These are phyloP conservation scores for Moesziomyces sp. DNA, from an alignment of 1,284 basidiomycete genomes.

Conservation along the genomic window DNA sequence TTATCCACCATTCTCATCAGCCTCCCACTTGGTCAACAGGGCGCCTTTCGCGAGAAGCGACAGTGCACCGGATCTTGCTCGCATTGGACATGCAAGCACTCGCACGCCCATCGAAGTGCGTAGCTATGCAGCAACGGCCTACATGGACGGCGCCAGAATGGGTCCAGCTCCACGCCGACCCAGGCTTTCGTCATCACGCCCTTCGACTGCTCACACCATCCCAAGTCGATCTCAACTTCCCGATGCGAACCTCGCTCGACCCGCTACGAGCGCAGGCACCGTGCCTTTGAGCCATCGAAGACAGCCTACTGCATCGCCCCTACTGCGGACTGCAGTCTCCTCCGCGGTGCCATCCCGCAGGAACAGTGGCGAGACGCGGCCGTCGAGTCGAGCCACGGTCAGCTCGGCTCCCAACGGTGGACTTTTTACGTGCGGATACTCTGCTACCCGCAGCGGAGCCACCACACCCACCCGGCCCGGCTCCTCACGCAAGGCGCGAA, in stretches of 20 bases:
- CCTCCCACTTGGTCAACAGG: neutral
- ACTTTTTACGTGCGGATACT: constrained; percentile 46
- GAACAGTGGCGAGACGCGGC: constrained; percentile 33
- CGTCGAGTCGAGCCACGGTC: constrained; percentile 22
- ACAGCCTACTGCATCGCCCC: constrained; percentile 8
- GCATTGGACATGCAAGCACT: neutral
- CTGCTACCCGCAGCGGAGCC: constrained; percentile 28
- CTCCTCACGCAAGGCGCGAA: constrained; percentile 15
- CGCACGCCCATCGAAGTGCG: constrained; percentile 31
- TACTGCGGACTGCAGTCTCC: constrained; percentile 15
- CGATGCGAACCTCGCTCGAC: constrained; percentile 1
- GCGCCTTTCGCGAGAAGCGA: constrained; percentile 32
- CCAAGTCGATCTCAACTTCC: neutral
- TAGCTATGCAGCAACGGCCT: constrained; percentile 32
- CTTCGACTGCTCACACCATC: constrained; percentile 16
- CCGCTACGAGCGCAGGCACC: constrained; percentile 15
- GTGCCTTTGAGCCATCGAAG: neutral
- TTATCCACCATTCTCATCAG: neutral
- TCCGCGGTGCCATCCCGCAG: constrained; percentile 21
- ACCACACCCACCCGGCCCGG: constrained; percentile 23
- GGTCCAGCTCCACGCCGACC: constrained; percentile 31
- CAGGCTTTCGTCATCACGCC: constrained; percentile 11
- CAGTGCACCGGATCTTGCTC: constrained; percentile 34
- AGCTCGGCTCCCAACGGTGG: constrained; percentile 33
- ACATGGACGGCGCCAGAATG: constrained; percentile 37